Evolutionary conservation across 306 rosid species (phyloP), one percentile per base, ranked within the genome.

Genomic region (Ormosia semicastrata): DNA sequence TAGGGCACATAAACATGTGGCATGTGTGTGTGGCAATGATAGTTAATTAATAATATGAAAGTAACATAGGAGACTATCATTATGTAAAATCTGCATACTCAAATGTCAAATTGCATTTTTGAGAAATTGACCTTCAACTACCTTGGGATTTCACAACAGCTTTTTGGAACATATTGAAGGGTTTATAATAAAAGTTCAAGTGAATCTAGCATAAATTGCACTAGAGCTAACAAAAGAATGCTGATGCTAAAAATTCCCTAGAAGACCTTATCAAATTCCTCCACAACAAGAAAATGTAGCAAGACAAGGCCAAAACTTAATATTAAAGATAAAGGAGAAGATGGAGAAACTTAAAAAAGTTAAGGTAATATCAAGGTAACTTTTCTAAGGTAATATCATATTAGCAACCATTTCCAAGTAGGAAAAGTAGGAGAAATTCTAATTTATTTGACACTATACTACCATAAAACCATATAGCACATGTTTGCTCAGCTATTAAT

Each of bases 151-250:
- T 58, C 73, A 49, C n/a, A 56, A 4, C 95, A 89, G 34, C 82
- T 88, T 53, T 87, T 84, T 52, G n/a, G n/a, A 58, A 54, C 47
- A 78, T 14, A 84, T 91, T 72, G 74, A 87, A 85, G 80, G 32
- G 36, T 67, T 87, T 37, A 6, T 89, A 7, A n/a, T 30, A 74
- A 77, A 77, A 68, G 86, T 86, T 4, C 75, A 91, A 40, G 84
- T 76, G 63, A 89, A 89, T 0, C 91, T 84, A 0, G 89, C 95
- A 34, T 89, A 91, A 65, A 57, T 87, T 57, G 88, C 86, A 11
- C 90, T 71, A 73, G 82, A 86, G 57, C 71, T 91, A 34, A 84
- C 79, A 66, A 91, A 66, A n/a, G 76, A 79, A 34, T 46, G 78
- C 65, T 47, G 72, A 60, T 29, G 30, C 73, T 3, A 33, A 75